These are phyloP conservation scores for Acer campestre DNA, from an alignment of 345 rosid genomes.

Conservation along the genomic window DNA sequence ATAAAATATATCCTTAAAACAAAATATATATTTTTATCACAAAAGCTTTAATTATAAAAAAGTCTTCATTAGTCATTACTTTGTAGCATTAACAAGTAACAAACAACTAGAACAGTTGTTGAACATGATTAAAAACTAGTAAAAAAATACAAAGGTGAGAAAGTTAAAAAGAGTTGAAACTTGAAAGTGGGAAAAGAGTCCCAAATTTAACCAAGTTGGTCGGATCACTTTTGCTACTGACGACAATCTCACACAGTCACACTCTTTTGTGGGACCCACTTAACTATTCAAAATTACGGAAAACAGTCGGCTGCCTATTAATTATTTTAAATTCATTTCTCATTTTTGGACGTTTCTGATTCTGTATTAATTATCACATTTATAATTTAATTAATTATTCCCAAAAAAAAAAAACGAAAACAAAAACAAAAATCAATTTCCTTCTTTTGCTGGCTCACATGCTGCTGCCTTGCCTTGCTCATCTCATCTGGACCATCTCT, in stretches of 20 bases:
- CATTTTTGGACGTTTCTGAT: constrained; percentile 5
- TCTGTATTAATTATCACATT: background rate
- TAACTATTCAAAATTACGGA: background rate
- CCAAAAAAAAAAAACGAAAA: background rate
- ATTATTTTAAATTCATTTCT: background rate
- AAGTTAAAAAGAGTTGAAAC: background rate
- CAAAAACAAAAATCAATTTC: background rate
- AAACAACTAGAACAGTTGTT: background rate
- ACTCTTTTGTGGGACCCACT: background rate
- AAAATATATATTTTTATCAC: no score
- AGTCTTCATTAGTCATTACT: background rate
- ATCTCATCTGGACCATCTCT: background rate
- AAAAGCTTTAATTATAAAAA: background rate
- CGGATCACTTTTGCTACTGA: background rate
- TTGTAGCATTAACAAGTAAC: background rate
- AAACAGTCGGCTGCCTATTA: background rate
- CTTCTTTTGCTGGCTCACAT: background rate
- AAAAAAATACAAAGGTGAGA: background rate
- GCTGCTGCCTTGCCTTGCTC: background rate
- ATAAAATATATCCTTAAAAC: no score
- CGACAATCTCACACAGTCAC: no score
- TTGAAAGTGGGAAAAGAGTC: background rate
- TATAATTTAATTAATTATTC: background rate
- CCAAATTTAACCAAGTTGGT: constrained; percentile 1
- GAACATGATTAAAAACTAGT: background rate